Conservation (phyloP, 2,329 filamentous ascomycete species). For the Chlorencoelia australis region DNA sequence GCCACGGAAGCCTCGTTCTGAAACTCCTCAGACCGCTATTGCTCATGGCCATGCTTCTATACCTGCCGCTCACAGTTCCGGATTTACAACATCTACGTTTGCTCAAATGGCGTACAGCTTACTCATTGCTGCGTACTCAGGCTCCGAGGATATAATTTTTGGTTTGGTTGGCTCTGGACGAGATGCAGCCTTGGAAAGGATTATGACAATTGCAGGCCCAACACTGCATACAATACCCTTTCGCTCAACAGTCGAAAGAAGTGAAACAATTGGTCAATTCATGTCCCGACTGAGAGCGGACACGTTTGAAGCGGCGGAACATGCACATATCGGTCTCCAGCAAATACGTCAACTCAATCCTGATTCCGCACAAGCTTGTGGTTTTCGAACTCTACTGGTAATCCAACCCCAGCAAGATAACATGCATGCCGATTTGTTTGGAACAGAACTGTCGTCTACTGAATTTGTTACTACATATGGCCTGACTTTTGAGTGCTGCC, state of each 20-base stretch:
- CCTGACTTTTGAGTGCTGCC: too few species aligned
- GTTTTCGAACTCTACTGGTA: neutral
- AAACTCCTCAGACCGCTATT: conserved; percentile 35
- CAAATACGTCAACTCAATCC: conserved; percentile 17
- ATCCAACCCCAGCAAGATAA: neutral
- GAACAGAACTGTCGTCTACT: too few species aligned
- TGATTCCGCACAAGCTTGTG: conserved; percentile 28
- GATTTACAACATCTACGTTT: conserved; percentile 13
- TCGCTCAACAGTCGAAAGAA: conserved; percentile 24
- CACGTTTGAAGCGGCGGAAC: too few species aligned
- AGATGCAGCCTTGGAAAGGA: conserved; percentile 29
- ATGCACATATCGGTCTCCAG: conserved; percentile 17
- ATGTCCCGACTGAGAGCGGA: too few species aligned
- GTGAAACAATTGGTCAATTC: too few species aligned
- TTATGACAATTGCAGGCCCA: conserved; percentile 34
- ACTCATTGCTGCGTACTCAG: conserved; percentile 30
- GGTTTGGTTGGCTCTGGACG: conserved; percentile 35
- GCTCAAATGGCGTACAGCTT: conserved; percentile 31
- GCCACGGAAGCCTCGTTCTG: conserved; percentile 37
- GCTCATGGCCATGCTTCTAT: conserved; percentile 33
- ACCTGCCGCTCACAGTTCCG: conserved; percentile 3
- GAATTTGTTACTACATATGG: too few species aligned
- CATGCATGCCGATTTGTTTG: too few species aligned
- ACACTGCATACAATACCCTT: conserved; percentile 33
- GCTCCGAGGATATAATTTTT: conserved; percentile 31